A percentile compares a stretch with the other conserved stretches of the same genome.
phyloP scores from a whole-genome alignment of 306 rosid genomes.

The Vigna mungo region DNA sequence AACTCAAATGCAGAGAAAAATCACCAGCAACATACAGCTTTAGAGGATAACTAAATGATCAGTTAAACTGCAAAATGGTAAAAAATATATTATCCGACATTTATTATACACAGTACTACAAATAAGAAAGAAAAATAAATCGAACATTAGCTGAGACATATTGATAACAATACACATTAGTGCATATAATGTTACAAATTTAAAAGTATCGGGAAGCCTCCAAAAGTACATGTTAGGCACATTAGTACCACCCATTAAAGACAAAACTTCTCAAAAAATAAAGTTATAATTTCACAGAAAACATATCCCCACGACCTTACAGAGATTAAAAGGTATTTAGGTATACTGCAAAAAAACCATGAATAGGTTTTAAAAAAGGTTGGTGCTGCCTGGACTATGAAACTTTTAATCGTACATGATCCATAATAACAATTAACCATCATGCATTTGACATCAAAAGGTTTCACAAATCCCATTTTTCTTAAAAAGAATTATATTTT shows the following conservation, averaged over 20 bases:
- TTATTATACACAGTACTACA: neutral
- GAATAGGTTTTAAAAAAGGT: neutral
- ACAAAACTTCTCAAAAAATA: slow-evolving; percentile 24
- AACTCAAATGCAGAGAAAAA: slow-evolving; percentile 32
- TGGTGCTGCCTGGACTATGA: neutral
- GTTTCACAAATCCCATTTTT: neutral
- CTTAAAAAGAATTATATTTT: neutral
- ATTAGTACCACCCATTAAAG: neutral
- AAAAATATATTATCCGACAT: slow-evolving; percentile 17
- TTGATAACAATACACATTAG: neutral
- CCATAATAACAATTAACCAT: slow-evolving; percentile 3
- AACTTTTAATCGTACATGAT: neutral
- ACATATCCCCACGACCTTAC: neutral
- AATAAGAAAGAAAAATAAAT: neutral
- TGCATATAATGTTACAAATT: slow-evolving; percentile 20
- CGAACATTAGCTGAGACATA: slow-evolving; percentile 2
- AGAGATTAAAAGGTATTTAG: neutral
- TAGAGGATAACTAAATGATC: slow-evolving; percentile 27
- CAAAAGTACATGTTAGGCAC: slow-evolving; percentile 8
- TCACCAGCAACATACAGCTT: slow-evolving; percentile 36
- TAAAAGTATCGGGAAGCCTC: slow-evolving; percentile 33
- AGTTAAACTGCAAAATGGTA: slow-evolving; percentile 29
- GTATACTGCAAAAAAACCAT: neutral
- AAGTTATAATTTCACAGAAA: slow-evolving; percentile 7
- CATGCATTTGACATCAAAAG: neutral